Conservation (phyloP, 2,329 filamentous ascomycete species). For the Cladosporium halotolerans region DNA sequence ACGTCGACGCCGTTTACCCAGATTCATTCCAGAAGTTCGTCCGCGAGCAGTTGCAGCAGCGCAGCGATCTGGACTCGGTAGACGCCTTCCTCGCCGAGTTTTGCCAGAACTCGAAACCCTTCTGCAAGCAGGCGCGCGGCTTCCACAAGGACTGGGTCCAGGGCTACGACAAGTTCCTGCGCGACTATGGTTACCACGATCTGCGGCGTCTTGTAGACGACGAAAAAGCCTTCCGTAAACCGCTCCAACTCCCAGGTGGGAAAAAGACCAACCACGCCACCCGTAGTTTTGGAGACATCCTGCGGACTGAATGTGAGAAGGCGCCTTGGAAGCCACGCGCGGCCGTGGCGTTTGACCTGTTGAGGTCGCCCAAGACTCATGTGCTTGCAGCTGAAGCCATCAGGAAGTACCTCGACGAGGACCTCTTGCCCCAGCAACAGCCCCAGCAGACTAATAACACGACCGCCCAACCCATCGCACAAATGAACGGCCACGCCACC, state of each 20-base stretch:
- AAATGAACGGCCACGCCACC: too few relatives aligned
- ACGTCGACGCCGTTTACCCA: conserved; percentile 4
- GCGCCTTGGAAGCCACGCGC: conserved; percentile 2
- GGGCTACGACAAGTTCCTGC: background rate
- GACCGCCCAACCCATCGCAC: too few relatives aligned
- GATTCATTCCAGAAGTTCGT: conserved; percentile 3
- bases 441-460: too few relatives aligned
- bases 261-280: background rate
- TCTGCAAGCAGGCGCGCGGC: background rate
- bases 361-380: background rate
- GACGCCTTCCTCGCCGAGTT: background rate
- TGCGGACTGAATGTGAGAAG: background rate
- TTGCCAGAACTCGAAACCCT: background rate
- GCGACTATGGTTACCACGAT: conserved; percentile 1
- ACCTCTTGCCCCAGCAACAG: background rate
- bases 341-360: background rate
- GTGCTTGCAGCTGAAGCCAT: background rate
- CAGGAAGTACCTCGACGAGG: background rate
- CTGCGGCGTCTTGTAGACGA: background rate
- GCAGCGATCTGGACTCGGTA: conserved; percentile 1
- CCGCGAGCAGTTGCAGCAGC: background rate
- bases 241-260: background rate
- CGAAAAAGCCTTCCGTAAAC: background rate
- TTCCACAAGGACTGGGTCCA: background rate
- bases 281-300: background rate